Base-by-base conservation (phyloP, 352 stramenopile genomes). In the Phytophthora sp. region DNA sequence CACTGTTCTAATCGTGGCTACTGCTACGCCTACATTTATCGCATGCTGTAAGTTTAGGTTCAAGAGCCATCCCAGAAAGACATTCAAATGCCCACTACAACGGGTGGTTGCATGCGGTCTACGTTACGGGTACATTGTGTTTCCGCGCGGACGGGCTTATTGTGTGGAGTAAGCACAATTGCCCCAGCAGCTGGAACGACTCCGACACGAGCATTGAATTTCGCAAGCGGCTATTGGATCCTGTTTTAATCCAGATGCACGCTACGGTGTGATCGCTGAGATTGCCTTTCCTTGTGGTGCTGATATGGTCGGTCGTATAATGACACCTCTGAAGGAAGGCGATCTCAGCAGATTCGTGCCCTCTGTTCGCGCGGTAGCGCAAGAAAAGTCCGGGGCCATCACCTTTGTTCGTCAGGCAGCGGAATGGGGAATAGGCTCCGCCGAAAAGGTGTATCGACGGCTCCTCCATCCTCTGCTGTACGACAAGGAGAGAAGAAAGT, bases 71-170 rank as follows among this genome's bases (percentile, higher is more conserved):
- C 38, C 6, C 16, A 38, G 2, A 9, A n/a, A 12, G 52, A 59
- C 9, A 0, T 50, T 2, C 50, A 50, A 59, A 59, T 5, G 15
- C 52, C 7, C 36, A 42, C 16, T 59, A 59, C 9, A 59, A 59
- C 7, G 45, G 45, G 7, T 53, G 45, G 45, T 16, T 53, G 2
- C 45, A 41, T 21, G 6, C 26, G 6, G 45, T 53, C 4, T 53
- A 26, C 29, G 45, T 53, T 3, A 53, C 45, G 5, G 27, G 45
- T 3, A 53, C 45, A 8, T 12, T 26, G 3, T 53, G 45, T 1
- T 53, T 53, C n/a, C 16, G 26, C 1, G 13, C 15, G 0, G 45
- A 53, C 16, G 26, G 45, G 8, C n/a, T 53, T 0, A 35, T 41
- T 8, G 45, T 36, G 12, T 38, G 44, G 24, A 5, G 4, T 20